A percentile compares a stretch with the other conserved stretches of the same genome.
Evolutionary conservation across 768 basidiomycete genomes (phyloP).

Genomic region (Austroboletus eburneus): DNA sequence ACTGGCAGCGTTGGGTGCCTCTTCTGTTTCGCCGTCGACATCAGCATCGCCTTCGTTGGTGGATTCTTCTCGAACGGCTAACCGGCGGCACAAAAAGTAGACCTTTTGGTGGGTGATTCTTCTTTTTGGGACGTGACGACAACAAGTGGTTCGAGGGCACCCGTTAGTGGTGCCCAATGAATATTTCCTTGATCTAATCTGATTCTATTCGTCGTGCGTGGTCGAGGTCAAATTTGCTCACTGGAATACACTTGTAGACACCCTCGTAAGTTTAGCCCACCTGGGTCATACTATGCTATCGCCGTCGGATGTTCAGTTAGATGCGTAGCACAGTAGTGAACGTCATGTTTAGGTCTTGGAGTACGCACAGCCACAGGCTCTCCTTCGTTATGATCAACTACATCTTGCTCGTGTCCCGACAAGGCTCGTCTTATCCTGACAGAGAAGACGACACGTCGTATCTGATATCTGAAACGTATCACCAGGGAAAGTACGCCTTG

Average conservation of each 20-base stretch:
- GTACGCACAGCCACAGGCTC: constrained; percentile 23
- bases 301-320: neutral
- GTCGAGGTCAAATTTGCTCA: constrained; percentile 10
- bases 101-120: constrained; percentile 14
- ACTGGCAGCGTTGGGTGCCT: constrained; percentile 1
- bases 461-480: constrained; percentile 11
- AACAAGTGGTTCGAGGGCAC: constrained; percentile 74
- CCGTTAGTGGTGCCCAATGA: constrained; percentile 53
- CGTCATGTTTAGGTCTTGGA: too few relatives aligned
- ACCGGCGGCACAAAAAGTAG: constrained; percentile 14
- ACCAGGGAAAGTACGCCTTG: constrained; percentile 85
- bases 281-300: too few relatives aligned
- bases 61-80: neutral
- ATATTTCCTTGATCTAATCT: constrained; percentile 91
- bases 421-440: constrained; percentile 50
- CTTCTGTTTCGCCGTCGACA: neutral
- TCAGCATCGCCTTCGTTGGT: neutral
- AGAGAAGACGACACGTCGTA: neutral
- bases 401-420: constrained; percentile 88
- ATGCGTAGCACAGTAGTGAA: neutral
- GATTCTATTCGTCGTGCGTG: constrained; percentile 35
- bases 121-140: constrained; percentile 50
- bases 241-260: neutral
- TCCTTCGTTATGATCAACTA: constrained; percentile 73
- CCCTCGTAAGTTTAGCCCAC: neutral